These are phyloP conservation scores for Melastoma malabathricum DNA, from an alignment of 345 rosid species.

Conservation along the genomic window DNA sequence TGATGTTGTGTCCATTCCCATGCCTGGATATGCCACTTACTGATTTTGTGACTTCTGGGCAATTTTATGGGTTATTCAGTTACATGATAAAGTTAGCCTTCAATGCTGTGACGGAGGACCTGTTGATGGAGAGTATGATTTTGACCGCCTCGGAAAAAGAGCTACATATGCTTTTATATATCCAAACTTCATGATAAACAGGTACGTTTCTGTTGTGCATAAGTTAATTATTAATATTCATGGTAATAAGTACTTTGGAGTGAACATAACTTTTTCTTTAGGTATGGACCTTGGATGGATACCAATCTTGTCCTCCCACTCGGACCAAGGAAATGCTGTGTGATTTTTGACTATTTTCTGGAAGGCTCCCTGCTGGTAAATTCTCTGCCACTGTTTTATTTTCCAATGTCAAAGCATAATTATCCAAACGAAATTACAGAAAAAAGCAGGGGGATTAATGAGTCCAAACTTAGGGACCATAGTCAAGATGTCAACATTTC, in stretches of 20 bases:
- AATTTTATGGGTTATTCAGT: slow-evolving; percentile 14
- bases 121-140: slow-evolving; percentile 19
- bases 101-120: slow-evolving; percentile 65
- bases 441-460: too few relatives aligned
- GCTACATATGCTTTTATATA: slow-evolving; percentile 76
- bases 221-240: neutral
- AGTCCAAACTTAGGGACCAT: too few relatives aligned
- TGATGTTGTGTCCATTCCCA: neutral
- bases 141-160: slow-evolving; percentile 57
- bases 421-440: too few relatives aligned
- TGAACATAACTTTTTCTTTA: slow-evolving; percentile 5
- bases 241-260: neutral
- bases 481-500: too few relatives aligned
- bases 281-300: slow-evolving; percentile 99
- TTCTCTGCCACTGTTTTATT: neutral
- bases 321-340: slow-evolving; percentile 60
- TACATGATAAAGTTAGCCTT: slow-evolving; percentile 63
- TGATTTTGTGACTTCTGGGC: too few relatives aligned
- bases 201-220: slow-evolving; percentile 21
- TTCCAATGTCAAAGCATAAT: neutral
- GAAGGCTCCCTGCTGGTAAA: slow-evolving; percentile 50
- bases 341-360: slow-evolving; percentile 79
- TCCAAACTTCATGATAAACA: slow-evolving; percentile 93
- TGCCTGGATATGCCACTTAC: neutral
- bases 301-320: slow-evolving; percentile 73